Evolutionary conservation across 2,329 filamentous ascomycete species (phyloP).

Genomic region (Epichloe gansuensis): DNA sequence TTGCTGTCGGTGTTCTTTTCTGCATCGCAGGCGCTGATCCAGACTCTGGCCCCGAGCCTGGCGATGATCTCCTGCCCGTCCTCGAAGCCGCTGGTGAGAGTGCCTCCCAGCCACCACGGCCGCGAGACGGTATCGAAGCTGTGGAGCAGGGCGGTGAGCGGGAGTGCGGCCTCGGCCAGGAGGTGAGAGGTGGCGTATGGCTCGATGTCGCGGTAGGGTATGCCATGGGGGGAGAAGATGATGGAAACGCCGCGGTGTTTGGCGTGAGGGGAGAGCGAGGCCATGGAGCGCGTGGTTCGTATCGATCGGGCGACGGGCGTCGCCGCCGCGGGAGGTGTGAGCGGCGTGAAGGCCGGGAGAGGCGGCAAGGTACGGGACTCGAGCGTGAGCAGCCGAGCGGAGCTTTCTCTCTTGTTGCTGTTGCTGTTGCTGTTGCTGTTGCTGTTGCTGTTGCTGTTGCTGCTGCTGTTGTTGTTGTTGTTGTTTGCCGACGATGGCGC

Average conservation of each 20-base stretch:
- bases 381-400: neutral
- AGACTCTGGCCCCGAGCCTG: slow-evolving; percentile 6
- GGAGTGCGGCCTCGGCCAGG: slow-evolving; percentile 41
- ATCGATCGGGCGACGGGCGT: slow-evolving; percentile 23
- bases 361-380: slow-evolving; percentile 2
- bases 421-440: too few relatives aligned
- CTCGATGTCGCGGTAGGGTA: slow-evolving; percentile 37
- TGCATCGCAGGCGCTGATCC: slow-evolving; percentile 35
- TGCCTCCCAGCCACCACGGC: slow-evolving; percentile 49
- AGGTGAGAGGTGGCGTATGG: slow-evolving; percentile 46
- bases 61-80: slow-evolving; percentile 35
- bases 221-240: slow-evolving; percentile 53
- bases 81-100: slow-evolving; percentile 42
- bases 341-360: slow-evolving; percentile 14
- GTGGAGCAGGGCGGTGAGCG: slow-evolving; percentile 51
- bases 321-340: slow-evolving; percentile 24
- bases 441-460: neutral
- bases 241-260: slow-evolving; percentile 40
- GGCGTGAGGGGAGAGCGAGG: slow-evolving; percentile 21
- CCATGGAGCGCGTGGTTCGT: slow-evolving; percentile 22
- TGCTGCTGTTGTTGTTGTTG: too few relatives aligned
- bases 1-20: slow-evolving; percentile 38
- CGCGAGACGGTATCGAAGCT: slow-evolving; percentile 47
- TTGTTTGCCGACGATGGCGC: slow-evolving; percentile 5
- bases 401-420: slow-evolving; percentile 1